Percentiles rank a stretch among this genome's conserved stretches.
These are phyloP conservation scores for Coemansia reversa DNA, from an alignment of 192 early-diverging fungal genomes.

Conservation along the genomic window DNA sequence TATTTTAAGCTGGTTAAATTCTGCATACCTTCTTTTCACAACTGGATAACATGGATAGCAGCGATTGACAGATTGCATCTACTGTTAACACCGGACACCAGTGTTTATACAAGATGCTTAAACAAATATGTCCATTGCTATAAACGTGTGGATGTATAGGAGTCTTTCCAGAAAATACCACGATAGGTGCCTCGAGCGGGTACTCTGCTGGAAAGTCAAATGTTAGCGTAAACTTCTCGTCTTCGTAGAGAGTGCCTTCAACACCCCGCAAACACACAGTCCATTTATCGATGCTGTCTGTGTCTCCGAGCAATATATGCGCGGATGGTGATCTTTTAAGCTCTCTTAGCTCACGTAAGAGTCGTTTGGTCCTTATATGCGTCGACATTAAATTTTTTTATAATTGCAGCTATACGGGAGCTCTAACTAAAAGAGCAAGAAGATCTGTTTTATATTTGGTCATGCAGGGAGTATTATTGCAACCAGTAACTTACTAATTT, in stretches of 20 bases:
- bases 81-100: constrained; percentile 95
- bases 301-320: constrained; percentile 23
- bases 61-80: constrained; percentile 80
- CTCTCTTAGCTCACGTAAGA: constrained; percentile 44
- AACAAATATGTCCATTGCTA: constrained; percentile 95
- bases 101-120: constrained; percentile 91
- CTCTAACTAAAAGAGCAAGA: neutral
- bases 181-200: constrained; percentile 72
- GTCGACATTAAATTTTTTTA: constrained; percentile 12
- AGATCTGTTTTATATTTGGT: neutral
- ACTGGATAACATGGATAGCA: constrained; percentile 90
- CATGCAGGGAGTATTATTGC: neutral
- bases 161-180: constrained; percentile 60
- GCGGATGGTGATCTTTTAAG: constrained; percentile 24
- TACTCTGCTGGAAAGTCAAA: constrained; percentile 75
- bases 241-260: constrained; percentile 63
- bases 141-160: constrained; percentile 81
- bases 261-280: constrained; percentile 62
- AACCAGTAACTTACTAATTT: neutral
- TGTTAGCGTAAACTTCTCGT: constrained; percentile 55
- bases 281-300: constrained; percentile 63
- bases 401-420: neutral
- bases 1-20: neutral
- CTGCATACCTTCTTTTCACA: constrained; percentile 68
- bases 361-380: constrained; percentile 33